Evolutionary conservation across 1,284 basidiomycete species (phyloP), one percentile per base, ranked within the genome.

Genomic region (Ceratobasidium sp.): DNA sequence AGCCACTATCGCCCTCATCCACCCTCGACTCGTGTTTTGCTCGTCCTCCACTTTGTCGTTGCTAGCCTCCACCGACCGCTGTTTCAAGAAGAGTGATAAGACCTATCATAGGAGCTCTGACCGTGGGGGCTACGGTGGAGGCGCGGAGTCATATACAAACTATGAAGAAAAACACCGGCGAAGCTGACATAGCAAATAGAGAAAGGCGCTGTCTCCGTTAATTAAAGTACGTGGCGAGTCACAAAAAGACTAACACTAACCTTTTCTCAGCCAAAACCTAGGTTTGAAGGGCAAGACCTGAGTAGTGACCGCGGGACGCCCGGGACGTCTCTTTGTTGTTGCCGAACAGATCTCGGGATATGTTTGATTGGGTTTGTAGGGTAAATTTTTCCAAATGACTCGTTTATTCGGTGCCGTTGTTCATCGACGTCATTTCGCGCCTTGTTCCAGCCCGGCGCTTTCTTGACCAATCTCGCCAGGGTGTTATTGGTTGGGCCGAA

Each of bases 251-350:
- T n/a, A n/a, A 23, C 51, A 7, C 51, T 53, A 23, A 23, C 20
- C 51, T 53, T 53, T 53, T 53, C 20, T 53, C 51, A 23, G 23
- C 2, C 12, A 23, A 2, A 53, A 23, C 4, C 51, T 86, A 4
- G 92, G 88, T 1, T 96, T 90, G 15, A 96, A 87, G 26, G 88
- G 84, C 0, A 93, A 92, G 6, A 89, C 85, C 58, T 86, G 86
- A 26, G 87, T 83, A 46, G 86, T 84, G 1, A 95, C 87, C 9
- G 89, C 84, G 68, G 90, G 90, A 64, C 85, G 85, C 70, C 95
- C 85, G 1, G 86, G 82, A 77, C 9, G 23, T 53, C 51, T 20
- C 51, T n/a, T 23, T 7, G 51, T 20, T 10, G 7, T 53, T 9
- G 51, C 51, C 20, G 51, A 53, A 23, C n/a, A 53, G 51, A 23